A percentile compares a stretch with the other conserved stretches of the same genome.
phyloP scores from a whole-genome alignment of 2,329 filamentous ascomycete species.

The Diaporthe sp. region DNA sequence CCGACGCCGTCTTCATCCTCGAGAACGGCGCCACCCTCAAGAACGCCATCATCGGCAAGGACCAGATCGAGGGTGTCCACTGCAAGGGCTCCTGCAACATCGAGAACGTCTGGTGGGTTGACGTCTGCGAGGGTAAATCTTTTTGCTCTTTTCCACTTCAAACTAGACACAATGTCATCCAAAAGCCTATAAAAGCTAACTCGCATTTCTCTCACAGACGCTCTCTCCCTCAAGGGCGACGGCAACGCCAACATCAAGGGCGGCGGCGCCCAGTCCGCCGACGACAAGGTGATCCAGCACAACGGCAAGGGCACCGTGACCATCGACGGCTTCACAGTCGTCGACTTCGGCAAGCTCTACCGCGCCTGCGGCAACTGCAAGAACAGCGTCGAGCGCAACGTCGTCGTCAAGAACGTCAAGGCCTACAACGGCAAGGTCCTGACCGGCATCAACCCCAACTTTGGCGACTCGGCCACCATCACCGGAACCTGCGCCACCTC shows the following conservation, averaged over 20 bases:
- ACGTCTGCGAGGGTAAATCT: conserved; percentile 49
- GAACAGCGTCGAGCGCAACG: conserved; percentile 54
- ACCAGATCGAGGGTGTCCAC: conserved; percentile 62
- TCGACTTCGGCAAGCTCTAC: conserved; percentile 63
- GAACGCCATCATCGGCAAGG: conserved; percentile 64
- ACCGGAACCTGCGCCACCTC: conserved; percentile 34
- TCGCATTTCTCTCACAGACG: conserved; percentile 39
- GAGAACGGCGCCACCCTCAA: conserved; percentile 62
- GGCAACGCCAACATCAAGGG: conserved; percentile 52
- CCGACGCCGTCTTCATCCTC: conserved; percentile 63
- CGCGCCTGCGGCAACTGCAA: conserved; percentile 62
- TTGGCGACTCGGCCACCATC: conserved; percentile 46
- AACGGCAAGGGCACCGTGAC: conserved; percentile 52
- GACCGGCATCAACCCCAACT: conserved; percentile 40
- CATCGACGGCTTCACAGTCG: conserved; percentile 53
- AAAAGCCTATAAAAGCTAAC: too few relatives aligned
- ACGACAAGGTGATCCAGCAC: conserved; percentile 53
- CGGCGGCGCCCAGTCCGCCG: conserved; percentile 52
- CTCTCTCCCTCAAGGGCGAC: conserved; percentile 50
- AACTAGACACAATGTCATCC: too few relatives aligned
- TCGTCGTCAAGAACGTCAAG: conserved; percentile 56
- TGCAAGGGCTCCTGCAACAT: conserved; percentile 59
- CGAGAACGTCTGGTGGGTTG: conserved; percentile 52
- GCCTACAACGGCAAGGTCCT: conserved; percentile 44
- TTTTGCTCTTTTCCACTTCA: too few relatives aligned